Evolutionary conservation across 2,329 filamentous ascomycete species (phyloP), one percentile per base, ranked within the genome.

Genomic region (Cadophora gregata): DNA sequence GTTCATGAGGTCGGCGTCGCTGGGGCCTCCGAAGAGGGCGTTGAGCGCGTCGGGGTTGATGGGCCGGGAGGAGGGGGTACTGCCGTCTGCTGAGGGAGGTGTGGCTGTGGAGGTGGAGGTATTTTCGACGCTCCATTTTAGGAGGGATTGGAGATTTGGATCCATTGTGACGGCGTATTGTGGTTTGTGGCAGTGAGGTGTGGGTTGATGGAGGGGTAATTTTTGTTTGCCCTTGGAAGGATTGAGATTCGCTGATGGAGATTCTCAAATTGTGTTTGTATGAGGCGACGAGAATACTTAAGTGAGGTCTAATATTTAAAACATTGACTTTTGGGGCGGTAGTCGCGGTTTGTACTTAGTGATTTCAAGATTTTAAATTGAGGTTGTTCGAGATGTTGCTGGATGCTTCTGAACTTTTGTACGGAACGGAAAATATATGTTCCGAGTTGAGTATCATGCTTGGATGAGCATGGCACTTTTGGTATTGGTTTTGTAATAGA

Each of bases 1-100:
- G 74, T 88, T 88, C 96, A 99, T 98, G 62, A 96, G 86, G 68
- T 98, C 93, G 25, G 96, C 93, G 70, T 99, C 95, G 2, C 90
- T 93, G 50, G 92, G 92, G 0, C 91, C 93, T 79, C 93, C 93
- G 76, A 96, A 85, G 64, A 97, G 84, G 16, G 90, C 84, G 51
- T 87, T 86, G 67, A 97, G 84, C 66, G 90, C 84, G 65, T 93
- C 88, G 19, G 91, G 85, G 75, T 89, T 89, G 71, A 96, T 24
- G 4, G 29, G 59, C 3, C 42, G 59, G 9, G 38, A 19, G 31
- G 29, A 16, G 59, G 47, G 27, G 38, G 38, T 42, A 16, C 38
- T 42, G 38, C 38, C 14, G 6, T 42, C 38, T 42, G 38, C 38
- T 42, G 38, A 42, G 38, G 27, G 51, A 10, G 16, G 25, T 36